phyloP scores from a whole-genome alignment of 768 basidiomycete genomes.

The Russula lepida region DNA sequence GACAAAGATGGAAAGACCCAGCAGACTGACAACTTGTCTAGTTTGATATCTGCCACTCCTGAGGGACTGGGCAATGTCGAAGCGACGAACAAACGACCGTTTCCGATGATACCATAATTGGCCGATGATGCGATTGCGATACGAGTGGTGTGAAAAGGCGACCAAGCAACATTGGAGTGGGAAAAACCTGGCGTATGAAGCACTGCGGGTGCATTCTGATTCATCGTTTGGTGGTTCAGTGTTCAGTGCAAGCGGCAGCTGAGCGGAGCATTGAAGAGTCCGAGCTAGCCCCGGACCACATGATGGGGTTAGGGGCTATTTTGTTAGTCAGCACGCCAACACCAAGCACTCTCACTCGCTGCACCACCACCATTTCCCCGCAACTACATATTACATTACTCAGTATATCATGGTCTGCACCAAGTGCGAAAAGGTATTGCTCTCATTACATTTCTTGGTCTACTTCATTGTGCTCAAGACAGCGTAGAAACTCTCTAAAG shows the following conservation, averaged over 20 bases:
- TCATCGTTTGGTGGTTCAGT: constrained; percentile 31
- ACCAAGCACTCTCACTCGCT: not conserved
- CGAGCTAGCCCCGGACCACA: not conserved
- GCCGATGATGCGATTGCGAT: constrained; percentile 78
- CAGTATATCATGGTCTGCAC: constrained; percentile 63
- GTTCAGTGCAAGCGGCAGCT: no score
- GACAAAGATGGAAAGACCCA: no score
- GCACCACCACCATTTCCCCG: not conserved
- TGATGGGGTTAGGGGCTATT: not conserved
- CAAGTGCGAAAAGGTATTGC: constrained; percentile 65
- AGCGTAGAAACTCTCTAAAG: constrained; percentile 76
- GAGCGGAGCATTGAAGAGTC: no score
- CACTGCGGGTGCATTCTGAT: constrained; percentile 37
- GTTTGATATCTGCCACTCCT: constrained; percentile 35
- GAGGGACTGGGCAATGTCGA: constrained; percentile 43
- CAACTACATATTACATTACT: no score
- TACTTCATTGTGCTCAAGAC: constrained; percentile 24
- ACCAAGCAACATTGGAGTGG: constrained; percentile 77
- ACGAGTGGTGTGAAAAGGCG: constrained; percentile 70
- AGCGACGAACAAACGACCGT: constrained; percentile 75
- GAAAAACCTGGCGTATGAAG: constrained; percentile 77
- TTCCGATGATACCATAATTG: constrained; percentile 93
- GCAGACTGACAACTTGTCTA: constrained; percentile 64
- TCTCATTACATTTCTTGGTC: not conserved
- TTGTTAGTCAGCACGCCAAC: not conserved